These are phyloP conservation scores for Stentor roeselii DNA, from an alignment of 73 alveolate species.

Conservation along the genomic window DNA sequence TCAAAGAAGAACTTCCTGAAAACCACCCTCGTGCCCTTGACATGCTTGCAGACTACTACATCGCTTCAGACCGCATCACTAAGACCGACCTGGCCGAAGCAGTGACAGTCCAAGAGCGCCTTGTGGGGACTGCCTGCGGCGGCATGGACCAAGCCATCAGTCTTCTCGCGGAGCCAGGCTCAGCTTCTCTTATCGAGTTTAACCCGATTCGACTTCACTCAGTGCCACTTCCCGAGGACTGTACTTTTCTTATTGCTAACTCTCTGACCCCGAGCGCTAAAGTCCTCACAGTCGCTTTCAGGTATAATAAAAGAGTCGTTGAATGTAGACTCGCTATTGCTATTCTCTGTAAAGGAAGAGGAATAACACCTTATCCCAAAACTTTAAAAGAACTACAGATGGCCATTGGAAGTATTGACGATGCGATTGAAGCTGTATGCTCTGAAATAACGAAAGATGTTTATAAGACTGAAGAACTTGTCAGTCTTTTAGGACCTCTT, in stretches of 20 bases:
- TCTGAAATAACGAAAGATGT: conserved; percentile 43
- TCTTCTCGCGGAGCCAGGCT: conserved; percentile 69
- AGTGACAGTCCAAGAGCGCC: conserved; percentile 56
- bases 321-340: conserved; percentile 77
- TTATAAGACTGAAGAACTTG: conserved; percentile 41
- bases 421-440: conserved; percentile 55
- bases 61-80: conserved; percentile 23
- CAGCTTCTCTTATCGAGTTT: conserved; percentile 63
- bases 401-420: conserved; percentile 43
- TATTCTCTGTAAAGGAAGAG: neutral
- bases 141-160: conserved; percentile 88
- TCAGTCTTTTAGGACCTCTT: conserved; percentile 38
- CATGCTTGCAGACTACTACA: conserved; percentile 19
- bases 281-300: conserved; percentile 55
- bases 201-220: conserved; percentile 32
- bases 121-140: conserved; percentile 87
- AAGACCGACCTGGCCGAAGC: conserved; percentile 43
- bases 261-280: conserved; percentile 77
- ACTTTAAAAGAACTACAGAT: conserved; percentile 40
- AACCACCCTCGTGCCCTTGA: neutral
- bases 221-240: conserved; percentile 60
- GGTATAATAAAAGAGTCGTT: conserved; percentile 81
- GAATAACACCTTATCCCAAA: neutral
- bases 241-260: conserved; percentile 76
- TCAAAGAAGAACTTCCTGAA: conserved; percentile 28